Conservation (phyloP, 768 basidiomycete genomes). For the Russula brevipes region DNA sequence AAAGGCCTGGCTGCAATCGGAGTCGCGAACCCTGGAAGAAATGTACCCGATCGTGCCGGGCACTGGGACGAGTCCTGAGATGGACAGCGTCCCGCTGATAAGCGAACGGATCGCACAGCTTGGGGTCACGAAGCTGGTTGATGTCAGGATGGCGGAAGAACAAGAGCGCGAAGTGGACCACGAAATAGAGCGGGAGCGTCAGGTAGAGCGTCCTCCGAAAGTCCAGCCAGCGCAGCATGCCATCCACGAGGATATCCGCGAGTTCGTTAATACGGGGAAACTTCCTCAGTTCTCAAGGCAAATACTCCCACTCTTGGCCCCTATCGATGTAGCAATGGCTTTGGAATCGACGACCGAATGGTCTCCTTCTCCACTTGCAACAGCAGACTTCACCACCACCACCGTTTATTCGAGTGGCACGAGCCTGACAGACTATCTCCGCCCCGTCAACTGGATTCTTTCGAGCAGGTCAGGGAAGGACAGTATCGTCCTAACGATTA, state of each 20-base stretch:
- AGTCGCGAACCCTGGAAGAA: slow-evolving; percentile 17
- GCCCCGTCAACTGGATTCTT: slow-evolving; percentile 18
- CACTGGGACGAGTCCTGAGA: neutral
- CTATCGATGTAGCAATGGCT: neutral
- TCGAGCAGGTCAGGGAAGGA: slow-evolving; percentile 12
- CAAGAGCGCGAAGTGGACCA: slow-evolving; percentile 23
- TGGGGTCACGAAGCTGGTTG: neutral
- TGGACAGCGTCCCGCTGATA: neutral
- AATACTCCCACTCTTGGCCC: slow-evolving; percentile 6
- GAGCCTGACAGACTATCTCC: slow-evolving; percentile 13
- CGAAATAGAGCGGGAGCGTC: slow-evolving; percentile 18
- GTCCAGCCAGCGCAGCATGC: neutral
- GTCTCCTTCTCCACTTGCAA: slow-evolving; percentile 15
- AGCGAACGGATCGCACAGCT: slow-evolving; percentile 11
- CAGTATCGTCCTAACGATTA: slow-evolving; percentile 5
- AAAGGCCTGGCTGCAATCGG: slow-evolving; percentile 10
- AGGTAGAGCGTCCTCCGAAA: slow-evolving; percentile 12
- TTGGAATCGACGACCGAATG: neutral
- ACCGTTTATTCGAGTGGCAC: neutral
- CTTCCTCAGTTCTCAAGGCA: neutral
- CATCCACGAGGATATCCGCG: slow-evolving; percentile 2
- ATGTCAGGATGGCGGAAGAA: slow-evolving; percentile 20
- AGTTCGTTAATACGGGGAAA: slow-evolving; percentile 13
- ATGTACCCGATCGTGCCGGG: slow-evolving; percentile 5
- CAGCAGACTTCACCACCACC: slow-evolving; percentile 13